phyloP scores from a whole-genome alignment of 176 grass and related monocot genomes.

The Carex littledalei region DNA sequence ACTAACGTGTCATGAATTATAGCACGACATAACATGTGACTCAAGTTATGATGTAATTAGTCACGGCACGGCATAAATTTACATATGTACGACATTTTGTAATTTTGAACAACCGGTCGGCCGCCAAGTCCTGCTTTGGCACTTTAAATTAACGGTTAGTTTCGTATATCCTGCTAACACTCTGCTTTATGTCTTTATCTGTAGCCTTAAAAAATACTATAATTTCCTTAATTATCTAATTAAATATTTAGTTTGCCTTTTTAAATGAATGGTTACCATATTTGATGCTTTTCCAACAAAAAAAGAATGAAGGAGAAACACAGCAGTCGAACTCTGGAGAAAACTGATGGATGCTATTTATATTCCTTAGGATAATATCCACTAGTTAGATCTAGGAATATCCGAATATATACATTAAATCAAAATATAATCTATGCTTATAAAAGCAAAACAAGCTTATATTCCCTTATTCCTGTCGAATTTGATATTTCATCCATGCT shows the following conservation, averaged over 20 bases:
- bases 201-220: background rate
- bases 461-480: constrained; percentile 1
- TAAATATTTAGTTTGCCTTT: background rate
- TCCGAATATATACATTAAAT: background rate
- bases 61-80: too few relatives aligned
- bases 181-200: background rate
- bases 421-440: background rate
- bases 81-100: too few relatives aligned
- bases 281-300: background rate
- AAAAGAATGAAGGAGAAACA: constrained; percentile 1
- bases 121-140: too few relatives aligned
- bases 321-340: background rate
- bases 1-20: too few relatives aligned
- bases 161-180: background rate
- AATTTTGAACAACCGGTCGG: too few relatives aligned
- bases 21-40: too few relatives aligned
- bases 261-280: background rate
- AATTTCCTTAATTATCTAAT: background rate
- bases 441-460: background rate
- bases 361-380: constrained; percentile 26
- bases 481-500: background rate
- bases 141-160: too few relatives aligned
- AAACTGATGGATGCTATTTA: background rate
- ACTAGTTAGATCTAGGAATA: constrained; percentile 1
- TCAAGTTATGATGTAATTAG: too few relatives aligned